These are phyloP conservation scores for Phaeophleospora eucalypticola DNA, from an alignment of 2,329 filamentous ascomycete genomes.

Conservation along the genomic window DNA sequence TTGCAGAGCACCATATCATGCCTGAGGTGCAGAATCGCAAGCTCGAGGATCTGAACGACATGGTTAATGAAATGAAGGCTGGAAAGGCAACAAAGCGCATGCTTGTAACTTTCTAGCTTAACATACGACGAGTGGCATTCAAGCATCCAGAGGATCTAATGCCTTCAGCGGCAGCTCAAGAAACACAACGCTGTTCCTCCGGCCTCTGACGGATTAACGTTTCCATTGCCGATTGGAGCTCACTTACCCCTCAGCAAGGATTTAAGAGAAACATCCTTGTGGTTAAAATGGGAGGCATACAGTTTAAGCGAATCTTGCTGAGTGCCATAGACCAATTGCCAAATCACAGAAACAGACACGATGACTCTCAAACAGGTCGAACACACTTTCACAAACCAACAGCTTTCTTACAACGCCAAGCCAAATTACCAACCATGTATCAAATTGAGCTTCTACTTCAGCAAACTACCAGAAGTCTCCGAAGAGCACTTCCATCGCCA, in stretches of 20 bases:
- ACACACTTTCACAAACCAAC: slow-evolving; percentile 25
- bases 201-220: too few species aligned
- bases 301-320: background rate
- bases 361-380: background rate
- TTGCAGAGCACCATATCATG: slow-evolving; percentile 16
- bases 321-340: background rate
- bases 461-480: slow-evolving; percentile 30
- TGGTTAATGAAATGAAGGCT: slow-evolving; percentile 20
- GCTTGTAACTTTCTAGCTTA: slow-evolving; percentile 13
- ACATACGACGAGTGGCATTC: too few species aligned
- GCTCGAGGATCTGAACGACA: slow-evolving; percentile 18
- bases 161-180: too few species aligned
- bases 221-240: background rate
- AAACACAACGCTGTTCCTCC: too few species aligned
- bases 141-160: too few species aligned
- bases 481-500: slow-evolving; percentile 33
- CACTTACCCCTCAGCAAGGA: background rate
- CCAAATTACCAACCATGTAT: slow-evolving; percentile 33
- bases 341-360: background rate
- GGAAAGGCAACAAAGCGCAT: slow-evolving; percentile 19
- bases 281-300: background rate
- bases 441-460: slow-evolving; percentile 33
- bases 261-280: background rate
- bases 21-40: slow-evolving; percentile 18
- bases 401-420: slow-evolving; percentile 27